Conservation (phyloP, 1,139 yeast species). For the Geotrichum carabidarum region DNA sequence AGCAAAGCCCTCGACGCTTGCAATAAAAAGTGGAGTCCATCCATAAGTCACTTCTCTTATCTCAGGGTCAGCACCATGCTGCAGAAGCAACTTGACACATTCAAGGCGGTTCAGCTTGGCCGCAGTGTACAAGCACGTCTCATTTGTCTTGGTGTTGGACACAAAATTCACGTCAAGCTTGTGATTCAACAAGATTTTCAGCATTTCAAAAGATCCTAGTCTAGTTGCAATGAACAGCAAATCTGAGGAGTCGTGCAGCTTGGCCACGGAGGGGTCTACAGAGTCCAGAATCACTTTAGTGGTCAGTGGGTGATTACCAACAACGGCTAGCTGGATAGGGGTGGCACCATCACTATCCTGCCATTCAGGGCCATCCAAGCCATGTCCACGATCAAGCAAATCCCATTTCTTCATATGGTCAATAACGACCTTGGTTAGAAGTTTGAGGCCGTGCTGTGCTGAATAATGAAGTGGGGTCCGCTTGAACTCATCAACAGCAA, state of each 20-base stretch:
- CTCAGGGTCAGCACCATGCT: conserved; percentile 64
- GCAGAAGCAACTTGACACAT: conserved; percentile 52
- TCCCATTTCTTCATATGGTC: conserved; percentile 50
- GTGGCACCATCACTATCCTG: conserved; percentile 79
- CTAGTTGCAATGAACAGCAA: conserved; percentile 60
- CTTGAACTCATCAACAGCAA: conserved; percentile 66
- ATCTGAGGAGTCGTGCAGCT: conserved; percentile 47
- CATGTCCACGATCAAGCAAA: conserved; percentile 36
- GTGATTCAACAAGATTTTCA: conserved; percentile 51
- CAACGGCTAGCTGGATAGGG: conserved; percentile 77
- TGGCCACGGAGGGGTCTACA: conserved; percentile 34
- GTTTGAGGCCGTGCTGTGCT: conserved; percentile 76
- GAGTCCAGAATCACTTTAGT: conserved; percentile 53
- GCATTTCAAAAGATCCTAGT: conserved; percentile 54
- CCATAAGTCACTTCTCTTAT: conserved; percentile 75
- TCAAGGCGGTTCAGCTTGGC: conserved; percentile 56
- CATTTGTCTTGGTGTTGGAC: conserved; percentile 54
- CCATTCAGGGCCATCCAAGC: conserved; percentile 50
- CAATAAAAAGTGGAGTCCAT: conserved; percentile 91
- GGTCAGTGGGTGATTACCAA: conserved; percentile 79
- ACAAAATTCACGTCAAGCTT: conserved; percentile 62
- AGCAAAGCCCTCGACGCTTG: conserved; percentile 78
- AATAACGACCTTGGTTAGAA: conserved; percentile 55
- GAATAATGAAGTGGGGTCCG: conserved; percentile 90
- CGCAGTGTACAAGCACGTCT: conserved; percentile 79